Evolutionary conservation across 192 early-diverging fungal genomes (phyloP).

Genomic region (Dissophora globulifera): DNA sequence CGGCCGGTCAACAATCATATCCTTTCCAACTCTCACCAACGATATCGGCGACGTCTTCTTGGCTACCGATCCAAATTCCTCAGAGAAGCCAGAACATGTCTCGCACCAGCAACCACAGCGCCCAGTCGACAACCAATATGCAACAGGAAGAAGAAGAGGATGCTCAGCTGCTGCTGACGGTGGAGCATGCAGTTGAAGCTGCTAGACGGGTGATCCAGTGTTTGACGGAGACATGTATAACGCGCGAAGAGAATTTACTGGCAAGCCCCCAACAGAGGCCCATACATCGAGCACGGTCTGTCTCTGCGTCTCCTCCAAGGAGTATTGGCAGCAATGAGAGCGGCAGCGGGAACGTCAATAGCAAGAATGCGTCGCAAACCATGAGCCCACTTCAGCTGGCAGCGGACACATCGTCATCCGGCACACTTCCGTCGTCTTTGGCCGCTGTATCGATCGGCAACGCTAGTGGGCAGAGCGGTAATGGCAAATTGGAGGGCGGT

Average conservation of each 20-base stretch:
- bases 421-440: not conserved
- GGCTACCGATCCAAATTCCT: slow-evolving; percentile 31
- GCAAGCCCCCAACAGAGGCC: slow-evolving; percentile 30
- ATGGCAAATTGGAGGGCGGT: slow-evolving; percentile 11
- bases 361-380: not conserved
- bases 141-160: slow-evolving; percentile 31
- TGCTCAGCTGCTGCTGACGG: slow-evolving; percentile 24
- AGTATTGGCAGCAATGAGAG: slow-evolving; percentile 18
- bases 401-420: slow-evolving; percentile 8
- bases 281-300: slow-evolving; percentile 20
- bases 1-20: slow-evolving; percentile 11
- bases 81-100: slow-evolving; percentile 50
- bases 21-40: slow-evolving; percentile 43
- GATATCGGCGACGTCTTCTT: slow-evolving; percentile 18
- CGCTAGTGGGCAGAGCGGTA: not conserved
- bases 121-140: slow-evolving; percentile 25
- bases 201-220: slow-evolving; percentile 37
- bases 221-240: slow-evolving; percentile 42
- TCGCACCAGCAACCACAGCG: slow-evolving; percentile 34
- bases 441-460: not conserved
- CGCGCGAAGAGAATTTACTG: slow-evolving; percentile 24
- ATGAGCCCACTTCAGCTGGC: slow-evolving; percentile 34
- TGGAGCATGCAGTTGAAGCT: slow-evolving; percentile 41
- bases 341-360: slow-evolving; percentile 6
- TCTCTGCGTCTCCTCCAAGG: slow-evolving; percentile 46